Evolutionary conservation across 2,329 filamentous ascomycete species (phyloP).

Genomic region (Huntiella savannae): DNA sequence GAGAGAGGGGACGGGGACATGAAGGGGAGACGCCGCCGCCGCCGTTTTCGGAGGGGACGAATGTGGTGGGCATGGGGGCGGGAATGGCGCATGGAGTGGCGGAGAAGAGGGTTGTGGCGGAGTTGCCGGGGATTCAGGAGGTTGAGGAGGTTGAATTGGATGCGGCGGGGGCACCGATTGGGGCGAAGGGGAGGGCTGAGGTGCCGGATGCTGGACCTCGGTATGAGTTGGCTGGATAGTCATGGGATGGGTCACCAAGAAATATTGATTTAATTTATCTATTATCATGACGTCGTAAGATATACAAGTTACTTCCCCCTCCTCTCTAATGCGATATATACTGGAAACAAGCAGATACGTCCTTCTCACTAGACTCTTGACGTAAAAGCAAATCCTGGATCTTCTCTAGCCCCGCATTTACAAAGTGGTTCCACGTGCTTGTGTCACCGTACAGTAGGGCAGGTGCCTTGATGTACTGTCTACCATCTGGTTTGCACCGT

Average conservation of each 20-base stretch:
- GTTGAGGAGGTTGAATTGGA: slow-evolving; percentile 5
- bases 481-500: slow-evolving; percentile 72
- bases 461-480: slow-evolving; percentile 72
- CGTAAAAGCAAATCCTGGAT: slow-evolving; percentile 85
- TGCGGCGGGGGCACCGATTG: slow-evolving; percentile 6
- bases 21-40: no score
- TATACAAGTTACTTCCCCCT: background rate
- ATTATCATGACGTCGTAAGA: background rate
- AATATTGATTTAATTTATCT: background rate
- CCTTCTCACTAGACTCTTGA: slow-evolving; percentile 60
- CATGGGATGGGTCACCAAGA: background rate
- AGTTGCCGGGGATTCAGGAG: slow-evolving; percentile 1
- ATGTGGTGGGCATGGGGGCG: no score
- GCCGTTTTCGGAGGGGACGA: no score
- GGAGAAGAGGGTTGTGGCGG: background rate
- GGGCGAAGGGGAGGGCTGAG: slow-evolving; percentile 3
- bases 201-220: slow-evolving; percentile 1
- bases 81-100: no score
- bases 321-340: slow-evolving; percentile 69
- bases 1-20: no score
- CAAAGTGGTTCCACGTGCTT: slow-evolving; percentile 98
- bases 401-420: slow-evolving; percentile 51
- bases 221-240: slow-evolving; percentile 4
- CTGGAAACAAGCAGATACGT: slow-evolving; percentile 91
- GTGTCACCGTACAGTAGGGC: slow-evolving; percentile 96